A percentile compares a stretch with the other conserved stretches of the same genome.
phyloP scores from a whole-genome alignment of 768 basidiomycete species.

The Panaeolus cyanescens region DNA sequence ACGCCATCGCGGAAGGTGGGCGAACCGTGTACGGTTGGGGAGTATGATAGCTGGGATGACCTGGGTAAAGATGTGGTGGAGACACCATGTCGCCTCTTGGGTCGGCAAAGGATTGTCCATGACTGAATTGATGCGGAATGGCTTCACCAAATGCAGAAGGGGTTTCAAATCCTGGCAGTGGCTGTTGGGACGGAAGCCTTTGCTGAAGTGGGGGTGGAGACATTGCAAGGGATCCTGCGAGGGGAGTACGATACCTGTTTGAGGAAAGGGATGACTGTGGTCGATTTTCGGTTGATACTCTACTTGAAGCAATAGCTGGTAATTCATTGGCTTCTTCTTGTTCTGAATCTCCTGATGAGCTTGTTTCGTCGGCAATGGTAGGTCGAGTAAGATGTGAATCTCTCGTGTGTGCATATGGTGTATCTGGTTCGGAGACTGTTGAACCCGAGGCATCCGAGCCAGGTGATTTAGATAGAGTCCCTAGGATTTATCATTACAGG shows the following conservation, averaged over 20 bases:
- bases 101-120: conserved; percentile 39
- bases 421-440: conserved; percentile 46
- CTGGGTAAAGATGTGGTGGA: conserved; percentile 37
- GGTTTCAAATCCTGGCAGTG: conserved; percentile 69
- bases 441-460: conserved; percentile 70
- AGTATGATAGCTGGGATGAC: conserved; percentile 33
- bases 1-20: conserved; percentile 49
- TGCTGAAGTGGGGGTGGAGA: conserved; percentile 51
- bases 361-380: conserved; percentile 32
- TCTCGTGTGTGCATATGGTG: background rate
- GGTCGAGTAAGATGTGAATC: conserved; percentile 8
- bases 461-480: conserved; percentile 47
- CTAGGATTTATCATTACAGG: conserved; percentile 23
- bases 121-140: conserved; percentile 36
- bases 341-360: conserved; percentile 48
- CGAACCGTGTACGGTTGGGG: conserved; percentile 36
- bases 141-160: conserved; percentile 70
- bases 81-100: conserved; percentile 37
- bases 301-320: conserved; percentile 28
- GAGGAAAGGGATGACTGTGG: conserved; percentile 82
- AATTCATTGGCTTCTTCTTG: conserved; percentile 51
- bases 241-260: conserved; percentile 77
- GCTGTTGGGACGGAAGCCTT: conserved; percentile 65
- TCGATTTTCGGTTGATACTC: conserved; percentile 46
- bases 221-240: conserved; percentile 60